These are phyloP conservation scores for Acacia melanoxylon DNA, from an alignment of 306 rosid genomes.

Conservation along the genomic window DNA sequence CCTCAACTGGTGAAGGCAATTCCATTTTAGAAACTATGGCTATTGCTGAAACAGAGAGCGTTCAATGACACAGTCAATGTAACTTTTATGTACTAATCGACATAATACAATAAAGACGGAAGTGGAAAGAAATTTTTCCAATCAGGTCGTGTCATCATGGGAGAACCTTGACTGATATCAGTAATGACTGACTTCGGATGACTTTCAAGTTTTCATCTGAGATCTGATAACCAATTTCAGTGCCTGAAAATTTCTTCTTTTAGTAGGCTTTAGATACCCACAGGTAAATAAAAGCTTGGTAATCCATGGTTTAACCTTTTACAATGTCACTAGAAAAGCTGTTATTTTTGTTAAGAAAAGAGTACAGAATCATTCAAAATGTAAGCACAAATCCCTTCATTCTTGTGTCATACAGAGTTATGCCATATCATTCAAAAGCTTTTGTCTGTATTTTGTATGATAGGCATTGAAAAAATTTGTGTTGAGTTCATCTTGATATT, in stretches of 20 bases:
- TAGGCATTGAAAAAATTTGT: not conserved
- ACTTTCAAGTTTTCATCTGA: constrained; percentile 25
- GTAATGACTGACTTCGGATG: constrained; percentile 22
- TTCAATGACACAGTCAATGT: constrained; percentile 45
- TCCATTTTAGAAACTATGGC: constrained; percentile 60
- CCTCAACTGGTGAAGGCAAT: constrained; percentile 40
- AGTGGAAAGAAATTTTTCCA: constrained; percentile 33
- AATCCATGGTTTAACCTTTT: constrained; percentile 31
- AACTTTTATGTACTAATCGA: constrained; percentile 30
- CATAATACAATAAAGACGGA: constrained; percentile 36
- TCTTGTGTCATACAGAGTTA: constrained; percentile 12
- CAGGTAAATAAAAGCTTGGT: constrained; percentile 24
- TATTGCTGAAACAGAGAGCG: constrained; percentile 46
- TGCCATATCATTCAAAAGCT: constrained; percentile 25
- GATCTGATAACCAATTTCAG: constrained; percentile 33
- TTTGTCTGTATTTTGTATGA: constrained; percentile 21
- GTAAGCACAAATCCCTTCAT: constrained; percentile 8
- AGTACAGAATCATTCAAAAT: constrained; percentile 30
- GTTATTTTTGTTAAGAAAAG: constrained; percentile 22
- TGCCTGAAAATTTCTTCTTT: constrained; percentile 34
- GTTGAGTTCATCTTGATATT: not conserved
- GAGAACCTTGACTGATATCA: constrained; percentile 24
- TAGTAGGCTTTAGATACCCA: constrained; percentile 18
- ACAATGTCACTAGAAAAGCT: constrained; percentile 28
- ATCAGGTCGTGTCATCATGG: constrained; percentile 24